A percentile compares a stretch with the other conserved stretches of the same genome.
phyloP scores from a whole-genome alignment of 2,329 filamentous ascomycete genomes.

The Macrophomina tecta region DNA sequence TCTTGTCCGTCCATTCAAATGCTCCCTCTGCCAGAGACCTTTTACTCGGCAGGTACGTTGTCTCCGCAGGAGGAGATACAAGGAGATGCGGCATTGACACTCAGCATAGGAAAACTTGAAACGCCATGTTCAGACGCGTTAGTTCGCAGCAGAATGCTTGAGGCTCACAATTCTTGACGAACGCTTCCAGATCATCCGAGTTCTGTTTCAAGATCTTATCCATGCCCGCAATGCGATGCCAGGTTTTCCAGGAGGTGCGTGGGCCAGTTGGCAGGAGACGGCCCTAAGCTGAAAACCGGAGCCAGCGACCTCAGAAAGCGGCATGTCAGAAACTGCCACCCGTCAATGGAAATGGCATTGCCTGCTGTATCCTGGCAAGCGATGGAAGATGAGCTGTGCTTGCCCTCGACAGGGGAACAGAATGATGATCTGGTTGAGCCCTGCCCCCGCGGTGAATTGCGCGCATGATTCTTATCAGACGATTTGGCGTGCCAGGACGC shows the following conservation, averaged over 20 bases:
- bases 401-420: background rate
- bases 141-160: too few species aligned
- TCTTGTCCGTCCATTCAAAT: too few species aligned
- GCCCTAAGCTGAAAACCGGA: background rate
- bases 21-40: too few species aligned
- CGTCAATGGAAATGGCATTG: background rate
- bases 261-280: too few species aligned
- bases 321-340: slow-evolving; percentile 3
- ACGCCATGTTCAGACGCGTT: too few species aligned
- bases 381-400: background rate
- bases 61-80: too few species aligned
- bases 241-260: slow-evolving; percentile 2
- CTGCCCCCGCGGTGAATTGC: too few species aligned
- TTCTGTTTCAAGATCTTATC: background rate
- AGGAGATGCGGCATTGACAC: too few species aligned
- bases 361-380: slow-evolving; percentile 1
- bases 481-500: background rate
- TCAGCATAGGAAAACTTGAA: too few species aligned
- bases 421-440: background rate
- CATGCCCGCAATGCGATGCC: slow-evolving; percentile 12
- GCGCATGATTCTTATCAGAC: too few species aligned
- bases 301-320: background rate
- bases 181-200: background rate
- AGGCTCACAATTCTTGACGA: too few species aligned
- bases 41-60: too few species aligned